phyloP scores from a whole-genome alignment of 2,329 filamentous ascomycete genomes.

The Colletotrichum tabaci region DNA sequence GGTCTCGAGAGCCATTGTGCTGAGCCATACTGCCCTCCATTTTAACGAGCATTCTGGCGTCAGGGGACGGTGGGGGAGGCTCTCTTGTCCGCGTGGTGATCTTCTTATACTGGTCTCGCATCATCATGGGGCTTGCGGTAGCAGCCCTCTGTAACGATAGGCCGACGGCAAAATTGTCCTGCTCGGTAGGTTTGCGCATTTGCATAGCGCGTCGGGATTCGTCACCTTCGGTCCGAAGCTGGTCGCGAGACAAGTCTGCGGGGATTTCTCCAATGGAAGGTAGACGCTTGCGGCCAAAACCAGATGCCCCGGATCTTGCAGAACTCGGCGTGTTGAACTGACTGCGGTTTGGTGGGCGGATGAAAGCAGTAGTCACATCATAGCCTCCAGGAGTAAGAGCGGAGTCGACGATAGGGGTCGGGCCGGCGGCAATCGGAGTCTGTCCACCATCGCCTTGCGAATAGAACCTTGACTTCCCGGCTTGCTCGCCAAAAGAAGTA shows the following conservation, averaged over 20 bases:
- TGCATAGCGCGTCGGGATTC: constrained; percentile 47
- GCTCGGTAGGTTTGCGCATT: constrained; percentile 57
- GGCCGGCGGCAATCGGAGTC: constrained; percentile 86
- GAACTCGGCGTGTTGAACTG: constrained; percentile 79
- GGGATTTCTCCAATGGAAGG: constrained; percentile 84
- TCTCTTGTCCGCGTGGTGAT: constrained; percentile 53
- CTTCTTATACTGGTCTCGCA: constrained; percentile 58
- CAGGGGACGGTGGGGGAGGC: constrained; percentile 74
- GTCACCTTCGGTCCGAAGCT: constrained; percentile 33
- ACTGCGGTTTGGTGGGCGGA: constrained; percentile 77
- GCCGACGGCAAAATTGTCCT: constrained; percentile 59
- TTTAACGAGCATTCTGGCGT: constrained; percentile 72
- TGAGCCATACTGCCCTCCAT: constrained; percentile 72
- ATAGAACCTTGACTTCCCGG: constrained; percentile 71
- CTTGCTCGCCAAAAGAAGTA: constrained; percentile 83
- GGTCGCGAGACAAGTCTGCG: constrained; percentile 50
- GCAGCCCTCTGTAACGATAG: constrained; percentile 73
- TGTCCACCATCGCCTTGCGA: constrained; percentile 66
- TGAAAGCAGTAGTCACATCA: constrained; percentile 77
- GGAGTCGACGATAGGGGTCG: constrained; percentile 89
- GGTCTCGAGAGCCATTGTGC: constrained; percentile 81
- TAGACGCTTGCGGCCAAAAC: constrained; percentile 75
- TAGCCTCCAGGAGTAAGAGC: constrained; percentile 79
- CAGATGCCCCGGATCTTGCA: constrained; percentile 71
- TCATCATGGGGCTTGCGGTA: constrained; percentile 78